Conservation (phyloP, 805 yeast genomes). For the Isabelozyma pseudorhagii region DNA sequence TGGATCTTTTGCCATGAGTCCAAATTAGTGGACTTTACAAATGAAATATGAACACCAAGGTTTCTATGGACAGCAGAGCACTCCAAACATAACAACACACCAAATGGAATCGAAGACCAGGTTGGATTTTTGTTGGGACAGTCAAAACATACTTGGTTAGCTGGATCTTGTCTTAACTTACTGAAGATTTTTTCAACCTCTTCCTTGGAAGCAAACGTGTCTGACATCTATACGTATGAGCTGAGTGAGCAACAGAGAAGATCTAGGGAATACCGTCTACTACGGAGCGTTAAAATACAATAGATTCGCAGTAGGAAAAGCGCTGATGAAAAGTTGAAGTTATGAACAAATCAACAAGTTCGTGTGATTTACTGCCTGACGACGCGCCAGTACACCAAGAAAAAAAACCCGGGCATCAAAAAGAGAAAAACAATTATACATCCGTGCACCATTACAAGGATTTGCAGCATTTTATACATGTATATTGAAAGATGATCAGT, state of each 20-base stretch:
- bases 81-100: constrained; percentile 86
- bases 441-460: neutral
- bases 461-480: neutral
- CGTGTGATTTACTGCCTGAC: neutral
- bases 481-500: constrained; percentile 14
- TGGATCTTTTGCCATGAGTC: constrained; percentile 94
- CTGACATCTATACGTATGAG: constrained; percentile 27
- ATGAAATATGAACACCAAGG: constrained; percentile 92
- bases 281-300: too few species aligned
- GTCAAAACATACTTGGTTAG: constrained; percentile 88
- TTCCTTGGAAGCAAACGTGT: constrained; percentile 61
- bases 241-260: too few species aligned
- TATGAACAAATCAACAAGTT: neutral
- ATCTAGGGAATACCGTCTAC: too few species aligned
- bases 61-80: constrained; percentile 96
- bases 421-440: too few species aligned
- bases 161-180: constrained; percentile 59
- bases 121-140: constrained; percentile 94
- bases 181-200: constrained; percentile 65
- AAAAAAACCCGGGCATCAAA: neutral
- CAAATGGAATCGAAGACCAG: constrained; percentile 98
- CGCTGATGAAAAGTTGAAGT: neutral
- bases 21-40: constrained; percentile 86
- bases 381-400: neutral
- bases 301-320: neutral